Percentiles rank a stretch among this genome's conserved stretches.
phyloP scores from a whole-genome alignment of 306 rosid species.

The Mucuna pruriens region DNA sequence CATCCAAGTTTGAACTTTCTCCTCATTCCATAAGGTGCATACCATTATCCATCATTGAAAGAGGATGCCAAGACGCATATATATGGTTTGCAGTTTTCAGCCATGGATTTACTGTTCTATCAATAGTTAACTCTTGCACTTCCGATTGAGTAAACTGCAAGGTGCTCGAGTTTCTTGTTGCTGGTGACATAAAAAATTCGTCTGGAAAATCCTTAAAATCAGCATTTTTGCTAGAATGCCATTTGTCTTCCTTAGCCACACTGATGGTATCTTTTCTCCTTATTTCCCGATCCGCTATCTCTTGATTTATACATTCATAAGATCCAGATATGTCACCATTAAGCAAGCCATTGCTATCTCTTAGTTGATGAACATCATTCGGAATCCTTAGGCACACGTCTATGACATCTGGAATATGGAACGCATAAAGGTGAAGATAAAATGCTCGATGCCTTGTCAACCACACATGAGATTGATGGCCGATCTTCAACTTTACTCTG shows the following conservation, averaged over 20 bases:
- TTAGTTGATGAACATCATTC: slow-evolving; percentile 21
- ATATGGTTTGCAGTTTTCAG: slow-evolving; percentile 13
- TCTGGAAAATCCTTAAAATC: slow-evolving; percentile 5
- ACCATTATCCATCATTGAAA: neutral
- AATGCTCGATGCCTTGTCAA: slow-evolving; percentile 24
- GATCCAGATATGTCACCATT: slow-evolving; percentile 37
- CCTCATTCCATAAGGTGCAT: slow-evolving; percentile 10
- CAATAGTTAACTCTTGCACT: neutral
- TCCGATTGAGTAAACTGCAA: slow-evolving; percentile 29
- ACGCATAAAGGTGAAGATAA: slow-evolving; percentile 29
- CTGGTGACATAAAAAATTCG: slow-evolving; percentile 18
- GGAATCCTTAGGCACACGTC: slow-evolving; percentile 14
- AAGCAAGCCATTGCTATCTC: slow-evolving; percentile 22
- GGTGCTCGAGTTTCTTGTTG: neutral
- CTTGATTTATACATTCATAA: slow-evolving; percentile 38
- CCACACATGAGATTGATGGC: slow-evolving; percentile 33
- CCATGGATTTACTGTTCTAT: neutral
- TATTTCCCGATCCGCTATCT: slow-evolving; percentile 26
- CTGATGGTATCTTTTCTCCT: slow-evolving; percentile 11
- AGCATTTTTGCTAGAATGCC: slow-evolving; percentile 6
- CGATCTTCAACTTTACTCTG: slow-evolving; percentile 35
- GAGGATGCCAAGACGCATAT: slow-evolving; percentile 9
- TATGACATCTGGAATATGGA: slow-evolving; percentile 34
- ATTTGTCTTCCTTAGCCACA: slow-evolving; percentile 6
- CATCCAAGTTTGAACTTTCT: slow-evolving; percentile 13